These are phyloP conservation scores for Hevea brasiliensis DNA, from an alignment of 345 rosid species.

Conservation along the genomic window DNA sequence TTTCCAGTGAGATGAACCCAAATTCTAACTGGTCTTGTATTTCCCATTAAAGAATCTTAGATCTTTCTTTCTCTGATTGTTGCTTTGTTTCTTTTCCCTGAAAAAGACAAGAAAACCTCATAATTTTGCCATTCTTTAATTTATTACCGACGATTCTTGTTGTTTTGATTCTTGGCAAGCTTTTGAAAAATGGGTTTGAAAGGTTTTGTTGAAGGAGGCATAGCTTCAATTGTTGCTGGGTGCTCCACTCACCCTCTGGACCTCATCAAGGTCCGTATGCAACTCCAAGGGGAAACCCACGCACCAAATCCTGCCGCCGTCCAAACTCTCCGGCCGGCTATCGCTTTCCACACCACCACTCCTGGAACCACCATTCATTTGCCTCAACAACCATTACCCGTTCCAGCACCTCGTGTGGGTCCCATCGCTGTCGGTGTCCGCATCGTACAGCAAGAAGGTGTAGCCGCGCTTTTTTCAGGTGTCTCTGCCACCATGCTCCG, in stretches of 20 bases:
- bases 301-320: conserved; percentile 24
- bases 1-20: conserved; percentile 68
- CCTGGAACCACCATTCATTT: conserved; percentile 21
- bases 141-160: conserved; percentile 43
- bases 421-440: conserved; percentile 53
- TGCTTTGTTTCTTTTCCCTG: neutral
- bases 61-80: neutral
- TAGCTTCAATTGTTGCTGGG: conserved; percentile 75
- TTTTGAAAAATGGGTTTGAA: conserved; percentile 55
- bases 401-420: conserved; percentile 46
- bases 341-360: conserved; percentile 44
- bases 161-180: neutral
- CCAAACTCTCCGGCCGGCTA: conserved; percentile 58
- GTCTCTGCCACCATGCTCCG: conserved; percentile 85
- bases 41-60: neutral
- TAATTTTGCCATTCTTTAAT: too few relatives aligned
- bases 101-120: neutral
- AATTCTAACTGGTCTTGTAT: conserved; percentile 39
- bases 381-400: neutral
- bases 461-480: conserved; percentile 64
- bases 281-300: conserved; percentile 64
- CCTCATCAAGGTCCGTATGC: conserved; percentile 85
- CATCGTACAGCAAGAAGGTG: conserved; percentile 57
- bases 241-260: conserved; percentile 87
- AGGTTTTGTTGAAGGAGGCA: conserved; percentile 89